Evolutionary conservation across 345 rosid species (phyloP), one percentile per base, ranked within the genome.

Genomic region (Abelmoschus esculentus): DNA sequence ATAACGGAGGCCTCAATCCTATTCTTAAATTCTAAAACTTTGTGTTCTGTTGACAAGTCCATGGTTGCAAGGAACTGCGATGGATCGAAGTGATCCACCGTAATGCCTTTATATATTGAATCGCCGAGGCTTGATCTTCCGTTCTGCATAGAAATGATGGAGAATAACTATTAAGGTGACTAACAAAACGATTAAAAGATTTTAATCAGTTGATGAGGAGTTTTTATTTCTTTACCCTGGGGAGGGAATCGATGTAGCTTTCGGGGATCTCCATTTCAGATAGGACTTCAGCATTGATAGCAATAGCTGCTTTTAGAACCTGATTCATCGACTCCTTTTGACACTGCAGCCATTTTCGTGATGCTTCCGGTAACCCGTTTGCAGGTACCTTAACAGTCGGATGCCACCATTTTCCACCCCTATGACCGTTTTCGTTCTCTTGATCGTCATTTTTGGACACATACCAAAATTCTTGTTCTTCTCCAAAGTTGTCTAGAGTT

Each of bases 291-390:
- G 99, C 98, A 74, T 95, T 95, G 19, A 91, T 95, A 6, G 98
- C 93, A 93, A 95, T 88, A 64, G 99, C 97, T 66, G 97, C 96
- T 77, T 91, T 95, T 17, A 90, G 90, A 2, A 91, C 98, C 56
- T 95, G 99, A 73, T 87, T 95, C n/a, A 95, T 96, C n/a, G 93
- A 83, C 56, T 95, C 99, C 76, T 95, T 95, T 72, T 95, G 98
- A 63, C 69, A 77, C 54, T 85, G 87, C 73, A 91, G 69, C 90
- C 89, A 86, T 81, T 81, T 88, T 65, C 89, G 67, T 0, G 89
- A 81, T 5, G 60, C 28, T 7, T 87, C 93, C 1, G 99, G 87
- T 49, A 95, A 74, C 14, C 99, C 99, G 0, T 83, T 65, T 1
- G 79, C 71, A 2, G 98, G 93, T 62, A 95, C 98, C 74, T 89